Percentiles rank a stretch among this genome's conserved stretches.
These are phyloP conservation scores for Tieghemiomyces parasiticus DNA, from an alignment of 192 early-diverging fungal species.

Conservation along the genomic window DNA sequence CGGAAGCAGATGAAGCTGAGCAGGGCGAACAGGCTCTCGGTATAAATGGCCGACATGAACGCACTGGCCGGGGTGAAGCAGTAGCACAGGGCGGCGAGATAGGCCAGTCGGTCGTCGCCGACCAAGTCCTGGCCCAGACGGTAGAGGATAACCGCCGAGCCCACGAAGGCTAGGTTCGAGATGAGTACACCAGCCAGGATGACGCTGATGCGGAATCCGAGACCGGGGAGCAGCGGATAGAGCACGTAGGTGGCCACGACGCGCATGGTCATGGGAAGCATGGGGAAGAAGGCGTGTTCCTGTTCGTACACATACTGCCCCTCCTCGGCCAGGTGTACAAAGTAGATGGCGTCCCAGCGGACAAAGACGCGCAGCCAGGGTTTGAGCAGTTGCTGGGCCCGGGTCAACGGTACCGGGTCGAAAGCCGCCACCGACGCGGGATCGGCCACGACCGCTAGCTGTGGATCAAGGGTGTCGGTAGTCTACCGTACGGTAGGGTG, in stretches of 20 bases:
- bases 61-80: slow-evolving; percentile 59
- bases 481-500: no score
- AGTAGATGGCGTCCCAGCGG: slow-evolving; percentile 86
- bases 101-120: slow-evolving; percentile 38
- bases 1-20: slow-evolving; percentile 70
- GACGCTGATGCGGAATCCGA: slow-evolving; percentile 26
- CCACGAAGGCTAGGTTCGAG: slow-evolving; percentile 59
- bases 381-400: no score
- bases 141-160: slow-evolving; percentile 56
- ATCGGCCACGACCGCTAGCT: no score
- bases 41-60: slow-evolving; percentile 80
- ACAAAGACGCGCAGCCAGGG: slow-evolving; percentile 37
- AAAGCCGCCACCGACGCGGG: no score
- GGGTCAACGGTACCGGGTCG: no score
- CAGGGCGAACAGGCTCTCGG: slow-evolving; percentile 72
- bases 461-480: no score
- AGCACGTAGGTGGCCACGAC: slow-evolving; percentile 36
- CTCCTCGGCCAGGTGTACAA: slow-evolving; percentile 54
- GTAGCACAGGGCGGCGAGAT: slow-evolving; percentile 50
- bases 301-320: slow-evolving; percentile 74
- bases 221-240: slow-evolving; percentile 23
- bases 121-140: slow-evolving; percentile 31
- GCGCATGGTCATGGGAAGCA: slow-evolving; percentile 49
- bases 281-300: slow-evolving; percentile 78
- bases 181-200: slow-evolving; percentile 50